Evolutionary conservation across 192 early-diverging fungal species (phyloP), one percentile per base, ranked within the genome.

Genomic region (Coemansia sp.): DNA sequence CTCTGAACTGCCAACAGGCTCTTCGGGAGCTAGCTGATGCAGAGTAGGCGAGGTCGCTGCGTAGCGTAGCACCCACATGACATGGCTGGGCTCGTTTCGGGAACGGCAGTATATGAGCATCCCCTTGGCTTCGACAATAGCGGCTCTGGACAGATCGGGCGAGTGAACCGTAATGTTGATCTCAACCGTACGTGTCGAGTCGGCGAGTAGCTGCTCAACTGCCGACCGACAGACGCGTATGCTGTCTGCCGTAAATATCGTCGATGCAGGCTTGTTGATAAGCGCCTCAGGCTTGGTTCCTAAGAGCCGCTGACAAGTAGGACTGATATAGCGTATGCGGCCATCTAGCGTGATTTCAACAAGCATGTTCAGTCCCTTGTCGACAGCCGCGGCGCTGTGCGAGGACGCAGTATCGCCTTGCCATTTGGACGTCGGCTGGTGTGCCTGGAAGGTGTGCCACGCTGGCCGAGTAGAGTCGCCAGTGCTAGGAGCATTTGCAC

Each of bases 41-140:
- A 22, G 65, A 1, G 29, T 49, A 36, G 46, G 47, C 0, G 31
- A 63, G 40, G 49, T 24, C 9, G 38, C 46, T 13, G 70, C 64
- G 57, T 72, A 75, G 27, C 75, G 75, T 31, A 82, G 68, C 5
- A 82, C 80, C 80, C 80, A 82, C 51, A 82, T 66, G 3, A 82
- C 70, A 44, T 82, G 80, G 43, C 80, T 82, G 13, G 80, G 80
- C 36, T 74, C 70, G 54, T 59, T 69, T 18, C 47, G 61, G 13
- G 60, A 15, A 15, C 67, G 68, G 11, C 44, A 62, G 63, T 82
- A 82, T 8, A 82, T 77, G 47, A 82, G 46, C 80, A 82, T 82
- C 0, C 75, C 80, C 43, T 82, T 82, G 31, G 80, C 80, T 31
- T 82, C 80, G 3, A 82, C 73, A 22, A 41, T 55, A 2, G 63